A percentile compares a stretch with the other conserved stretches of the same genome.
phyloP scores from a whole-genome alignment of 441 rosid genomes.

The Kokia cookei region DNA sequence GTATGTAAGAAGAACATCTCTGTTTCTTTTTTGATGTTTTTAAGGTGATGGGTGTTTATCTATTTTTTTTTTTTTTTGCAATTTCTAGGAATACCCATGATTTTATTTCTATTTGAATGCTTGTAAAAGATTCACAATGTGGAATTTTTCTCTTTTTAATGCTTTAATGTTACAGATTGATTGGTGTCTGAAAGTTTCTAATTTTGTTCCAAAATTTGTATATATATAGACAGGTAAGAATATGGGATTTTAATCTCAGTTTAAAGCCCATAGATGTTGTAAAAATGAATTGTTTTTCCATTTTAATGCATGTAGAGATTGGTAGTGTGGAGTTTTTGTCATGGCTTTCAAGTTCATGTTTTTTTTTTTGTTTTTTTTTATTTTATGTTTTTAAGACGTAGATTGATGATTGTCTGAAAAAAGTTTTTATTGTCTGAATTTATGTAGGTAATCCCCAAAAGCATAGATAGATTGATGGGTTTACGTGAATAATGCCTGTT shows the following conservation, averaged over 20 bases:
- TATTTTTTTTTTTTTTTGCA: not conserved
- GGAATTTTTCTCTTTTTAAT: not conserved
- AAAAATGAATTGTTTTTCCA: not conserved
- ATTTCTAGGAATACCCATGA: not conserved
- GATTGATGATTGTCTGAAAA: not conserved
- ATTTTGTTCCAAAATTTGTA: not conserved
- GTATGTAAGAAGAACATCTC: conserved; percentile 11
- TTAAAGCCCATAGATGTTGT: not conserved
- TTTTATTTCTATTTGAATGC: conserved; percentile 1
- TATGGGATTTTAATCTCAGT: not conserved
- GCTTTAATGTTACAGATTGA: conserved; percentile 4
- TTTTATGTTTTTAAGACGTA: not conserved
- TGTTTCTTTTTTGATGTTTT: not conserved
- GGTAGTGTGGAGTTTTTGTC: not conserved
- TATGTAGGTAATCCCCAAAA: not conserved
- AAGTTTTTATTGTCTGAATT: too few relatives aligned
- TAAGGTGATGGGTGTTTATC: not conserved
- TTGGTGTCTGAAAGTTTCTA: conserved; percentile 15
- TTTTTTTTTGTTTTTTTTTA: too few relatives aligned
- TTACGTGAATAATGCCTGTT: not conserved
- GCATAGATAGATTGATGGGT: not conserved
- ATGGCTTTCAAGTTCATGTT: not conserved
- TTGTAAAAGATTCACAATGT: not conserved
- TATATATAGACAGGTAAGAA: not conserved
- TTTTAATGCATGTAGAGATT: not conserved